A percentile compares a stretch with the other conserved stretches of the same genome.
Evolutionary conservation across 495 filamentous ascomycete species (phyloP).

Genomic region (Aspergillus mulundensis): DNA sequence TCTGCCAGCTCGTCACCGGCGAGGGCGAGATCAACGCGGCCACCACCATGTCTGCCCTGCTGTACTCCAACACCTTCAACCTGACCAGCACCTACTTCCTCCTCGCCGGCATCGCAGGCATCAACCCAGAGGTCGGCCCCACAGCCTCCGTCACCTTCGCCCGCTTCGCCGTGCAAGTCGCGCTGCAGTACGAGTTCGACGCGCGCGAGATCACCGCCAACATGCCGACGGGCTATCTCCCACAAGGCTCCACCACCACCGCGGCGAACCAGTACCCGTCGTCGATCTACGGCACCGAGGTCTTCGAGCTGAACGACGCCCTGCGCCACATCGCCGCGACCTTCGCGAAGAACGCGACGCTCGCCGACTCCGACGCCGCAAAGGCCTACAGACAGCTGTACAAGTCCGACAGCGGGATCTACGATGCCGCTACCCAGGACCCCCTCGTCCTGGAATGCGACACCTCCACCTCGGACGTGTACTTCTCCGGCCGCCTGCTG

Average conservation of each 20-base stretch:
- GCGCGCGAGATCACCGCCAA: conserved; percentile 62
- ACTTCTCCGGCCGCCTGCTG: conserved; percentile 61
- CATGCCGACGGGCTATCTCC: conserved; percentile 64
- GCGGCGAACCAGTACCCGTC: conserved; percentile 56
- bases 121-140: conserved; percentile 64
- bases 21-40: conserved; percentile 74
- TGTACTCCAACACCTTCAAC: conserved; percentile 60
- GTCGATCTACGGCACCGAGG: conserved; percentile 70
- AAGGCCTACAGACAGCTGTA: conserved; percentile 60
- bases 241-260: conserved; percentile 45
- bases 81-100: conserved; percentile 66
- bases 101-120: conserved; percentile 66
- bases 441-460: conserved; percentile 65
- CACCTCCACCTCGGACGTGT: conserved; percentile 66
- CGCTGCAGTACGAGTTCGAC: conserved; percentile 71
- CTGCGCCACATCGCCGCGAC: conserved; percentile 53
- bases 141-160: conserved; percentile 61
- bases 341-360: conserved; percentile 52
- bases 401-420: conserved; percentile 32
- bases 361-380: conserved; percentile 52
- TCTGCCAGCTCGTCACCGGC: conserved; percentile 60
- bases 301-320: conserved; percentile 65
- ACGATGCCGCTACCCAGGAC: conserved; percentile 45
- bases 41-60: conserved; percentile 53
- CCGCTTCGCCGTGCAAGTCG: conserved; percentile 66